Conservation (phyloP, 2,329 filamentous ascomycete species). For the Trichoderma sp. region DNA sequence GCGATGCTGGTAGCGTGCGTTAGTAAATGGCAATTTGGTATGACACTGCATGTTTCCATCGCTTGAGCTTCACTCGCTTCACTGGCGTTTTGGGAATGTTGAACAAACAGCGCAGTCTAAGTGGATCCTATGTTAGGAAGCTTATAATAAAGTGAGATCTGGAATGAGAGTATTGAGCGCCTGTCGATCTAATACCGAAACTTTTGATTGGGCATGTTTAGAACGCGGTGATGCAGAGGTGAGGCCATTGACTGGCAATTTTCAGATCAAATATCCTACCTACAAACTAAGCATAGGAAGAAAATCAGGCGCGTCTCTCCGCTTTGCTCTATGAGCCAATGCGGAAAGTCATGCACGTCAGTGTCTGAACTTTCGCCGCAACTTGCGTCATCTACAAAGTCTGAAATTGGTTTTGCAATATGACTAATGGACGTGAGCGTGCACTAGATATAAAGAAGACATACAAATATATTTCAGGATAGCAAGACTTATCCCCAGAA, state of each 20-base stretch:
- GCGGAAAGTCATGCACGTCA: conserved; percentile 1
- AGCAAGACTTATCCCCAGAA: neutral
- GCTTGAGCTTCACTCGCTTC: neutral
- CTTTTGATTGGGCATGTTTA: neutral
- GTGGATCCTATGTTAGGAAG: neutral
- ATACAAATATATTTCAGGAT: neutral
- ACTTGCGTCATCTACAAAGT: neutral
- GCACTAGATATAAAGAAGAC: neutral
- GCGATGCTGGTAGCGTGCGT: neutral
- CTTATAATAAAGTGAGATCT: neutral
- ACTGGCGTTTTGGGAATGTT: neutral
- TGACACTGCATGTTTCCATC: neutral
- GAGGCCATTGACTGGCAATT: neutral
- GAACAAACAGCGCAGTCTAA: neutral
- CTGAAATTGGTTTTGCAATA: neutral
- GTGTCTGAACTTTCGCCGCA: neutral
- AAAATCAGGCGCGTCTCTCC: neutral
- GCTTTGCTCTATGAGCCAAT: neutral
- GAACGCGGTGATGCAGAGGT: neutral
- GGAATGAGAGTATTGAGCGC: neutral
- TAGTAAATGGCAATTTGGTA: neutral
- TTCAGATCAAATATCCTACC: neutral
- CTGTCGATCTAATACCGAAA: neutral
- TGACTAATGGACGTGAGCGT: neutral
- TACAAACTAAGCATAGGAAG: neutral